Evolutionary conservation across 2,329 filamentous ascomycete genomes (phyloP).

Genomic region (Fusarium vanettenii): DNA sequence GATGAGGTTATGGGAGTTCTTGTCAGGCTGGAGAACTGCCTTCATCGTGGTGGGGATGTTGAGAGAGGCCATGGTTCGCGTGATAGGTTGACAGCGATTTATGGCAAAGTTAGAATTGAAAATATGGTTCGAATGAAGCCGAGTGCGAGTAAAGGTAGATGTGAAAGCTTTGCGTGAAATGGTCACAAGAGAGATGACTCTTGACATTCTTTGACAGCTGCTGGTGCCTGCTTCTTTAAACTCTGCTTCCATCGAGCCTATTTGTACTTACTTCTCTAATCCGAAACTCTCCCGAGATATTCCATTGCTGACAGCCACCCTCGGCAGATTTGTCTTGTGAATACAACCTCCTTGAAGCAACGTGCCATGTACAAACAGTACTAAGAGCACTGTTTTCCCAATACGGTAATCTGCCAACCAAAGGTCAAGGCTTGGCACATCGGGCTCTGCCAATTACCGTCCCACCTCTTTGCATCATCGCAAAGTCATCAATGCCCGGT

Average conservation of each 20-base stretch:
- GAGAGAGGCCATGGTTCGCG: slow-evolving; percentile 6
- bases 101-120: not conserved
- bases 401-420: not conserved
- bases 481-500: not conserved
- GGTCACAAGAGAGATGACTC: not conserved
- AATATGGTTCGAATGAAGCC: not conserved
- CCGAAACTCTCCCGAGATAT: not conserved
- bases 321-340: not conserved
- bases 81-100: not conserved
- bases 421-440: not conserved
- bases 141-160: not conserved
- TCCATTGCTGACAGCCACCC: not conserved
- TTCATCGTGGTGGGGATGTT: slow-evolving; percentile 21
- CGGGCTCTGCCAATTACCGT: not conserved
- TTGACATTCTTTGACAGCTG: not conserved
- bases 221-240: not conserved
- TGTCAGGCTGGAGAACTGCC: slow-evolving; percentile 25
- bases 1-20: slow-evolving; percentile 24
- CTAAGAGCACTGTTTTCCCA: not conserved
- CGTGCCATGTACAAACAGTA: not conserved
- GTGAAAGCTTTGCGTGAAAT: not conserved
- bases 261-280: not conserved
- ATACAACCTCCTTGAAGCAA: not conserved
- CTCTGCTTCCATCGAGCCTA: not conserved
- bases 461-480: not conserved